A percentile compares a stretch with the other conserved stretches of the same genome.
Conservation (phyloP, 1,139 yeast genomes). For the Magnusiomyces paraingens region DNA sequence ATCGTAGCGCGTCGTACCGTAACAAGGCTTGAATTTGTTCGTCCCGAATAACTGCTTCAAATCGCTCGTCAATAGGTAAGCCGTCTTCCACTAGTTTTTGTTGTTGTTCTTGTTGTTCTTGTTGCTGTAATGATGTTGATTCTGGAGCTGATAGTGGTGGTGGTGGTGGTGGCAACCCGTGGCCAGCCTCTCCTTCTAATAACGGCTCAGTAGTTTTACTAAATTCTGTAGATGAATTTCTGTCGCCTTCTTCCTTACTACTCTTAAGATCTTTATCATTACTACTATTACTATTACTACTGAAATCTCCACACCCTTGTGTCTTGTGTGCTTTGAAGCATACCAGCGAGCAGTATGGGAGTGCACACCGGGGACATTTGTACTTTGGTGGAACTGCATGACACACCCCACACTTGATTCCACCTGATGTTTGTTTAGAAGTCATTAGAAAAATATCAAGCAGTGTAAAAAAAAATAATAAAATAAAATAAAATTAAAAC, state of each 20-base stretch:
- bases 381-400: slow-evolving; percentile 39
- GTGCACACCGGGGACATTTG: slow-evolving; percentile 53
- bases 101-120: not conserved
- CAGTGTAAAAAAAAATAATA: not conserved
- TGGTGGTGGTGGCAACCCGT: too few relatives aligned
- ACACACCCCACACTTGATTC: not conserved
- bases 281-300: not conserved
- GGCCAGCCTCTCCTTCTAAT: not conserved
- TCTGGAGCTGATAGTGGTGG: not conserved
- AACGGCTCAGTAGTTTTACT: not conserved
- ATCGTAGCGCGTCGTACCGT: slow-evolving; percentile 44
- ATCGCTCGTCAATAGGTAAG: slow-evolving; percentile 10
- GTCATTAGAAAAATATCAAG: not conserved
- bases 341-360: slow-evolving; percentile 45
- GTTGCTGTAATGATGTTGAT: not conserved
- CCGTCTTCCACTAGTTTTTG: not conserved
- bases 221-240: not conserved
- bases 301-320: not conserved
- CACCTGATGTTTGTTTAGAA: not conserved
- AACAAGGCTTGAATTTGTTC: slow-evolving; percentile 40
- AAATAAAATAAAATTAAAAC: too few relatives aligned
- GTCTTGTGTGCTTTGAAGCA: slow-evolving; percentile 49
- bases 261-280: not conserved
- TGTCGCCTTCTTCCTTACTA: not conserved
- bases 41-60: slow-evolving; percentile 33